Evolutionary conservation across 1,284 basidiomycete species (phyloP).

Genomic region (Marasmius sp.): DNA sequence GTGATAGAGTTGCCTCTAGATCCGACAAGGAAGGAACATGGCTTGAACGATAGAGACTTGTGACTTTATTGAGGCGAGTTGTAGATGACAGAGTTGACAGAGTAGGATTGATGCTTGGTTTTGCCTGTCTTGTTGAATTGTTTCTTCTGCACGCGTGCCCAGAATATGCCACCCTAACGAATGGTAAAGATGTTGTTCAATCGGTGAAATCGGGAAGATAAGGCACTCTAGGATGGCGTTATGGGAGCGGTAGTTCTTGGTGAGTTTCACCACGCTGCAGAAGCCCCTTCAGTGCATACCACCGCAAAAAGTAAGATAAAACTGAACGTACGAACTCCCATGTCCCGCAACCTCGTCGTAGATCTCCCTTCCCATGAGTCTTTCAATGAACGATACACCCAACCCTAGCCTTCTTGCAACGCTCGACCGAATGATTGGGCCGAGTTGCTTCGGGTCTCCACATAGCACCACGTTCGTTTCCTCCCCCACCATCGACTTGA

Average conservation of each 20-base stretch:
- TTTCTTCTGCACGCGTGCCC: too few relatives aligned
- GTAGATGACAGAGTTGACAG: too few relatives aligned
- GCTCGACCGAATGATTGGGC: conserved; percentile 56
- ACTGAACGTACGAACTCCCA: conserved; percentile 39
- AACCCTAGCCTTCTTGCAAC: conserved; percentile 52
- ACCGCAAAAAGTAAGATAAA: not conserved
- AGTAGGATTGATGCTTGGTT: too few relatives aligned
- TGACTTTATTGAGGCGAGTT: too few relatives aligned
- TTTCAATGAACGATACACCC: conserved; percentile 55
- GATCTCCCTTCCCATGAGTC: conserved; percentile 49
- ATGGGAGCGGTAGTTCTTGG: conserved; percentile 63
- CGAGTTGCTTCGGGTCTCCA: conserved; percentile 64
- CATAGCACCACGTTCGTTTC: conserved; percentile 56
- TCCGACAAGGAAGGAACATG: too few relatives aligned
- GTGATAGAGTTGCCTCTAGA: too few relatives aligned
- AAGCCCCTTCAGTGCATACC: not conserved
- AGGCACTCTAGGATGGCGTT: too few relatives aligned
- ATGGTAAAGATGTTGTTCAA: too few relatives aligned
- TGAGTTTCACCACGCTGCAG: conserved; percentile 54
- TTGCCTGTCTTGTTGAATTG: too few relatives aligned
- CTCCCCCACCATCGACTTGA: conserved; percentile 52
- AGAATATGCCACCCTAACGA: too few relatives aligned
- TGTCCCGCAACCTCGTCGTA: conserved; percentile 42
- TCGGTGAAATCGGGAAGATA: too few relatives aligned
- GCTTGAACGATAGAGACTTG: too few relatives aligned